These are phyloP conservation scores for Pugionium cornutum DNA, from an alignment of 345 rosid genomes.

Conservation along the genomic window DNA sequence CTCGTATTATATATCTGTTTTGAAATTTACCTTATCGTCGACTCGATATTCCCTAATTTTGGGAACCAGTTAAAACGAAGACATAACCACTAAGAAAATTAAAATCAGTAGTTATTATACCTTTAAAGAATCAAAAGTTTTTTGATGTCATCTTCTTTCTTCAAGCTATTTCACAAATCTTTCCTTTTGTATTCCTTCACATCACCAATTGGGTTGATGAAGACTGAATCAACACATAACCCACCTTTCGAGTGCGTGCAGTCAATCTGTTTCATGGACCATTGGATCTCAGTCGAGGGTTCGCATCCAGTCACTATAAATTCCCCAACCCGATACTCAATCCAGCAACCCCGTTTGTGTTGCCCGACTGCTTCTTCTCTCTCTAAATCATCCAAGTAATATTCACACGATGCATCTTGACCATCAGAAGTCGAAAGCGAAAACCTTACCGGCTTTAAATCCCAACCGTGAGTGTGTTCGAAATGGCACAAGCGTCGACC, in stretches of 20 bases:
- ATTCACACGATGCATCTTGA: no score
- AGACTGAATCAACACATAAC: conserved; percentile 89
- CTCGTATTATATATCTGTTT: no score
- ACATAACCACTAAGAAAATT: background rate
- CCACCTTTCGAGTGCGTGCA: conserved; percentile 97
- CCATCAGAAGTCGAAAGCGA: conserved; percentile 43
- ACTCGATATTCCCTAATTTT: conserved; percentile 30
- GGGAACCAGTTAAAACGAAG: conserved; percentile 15
- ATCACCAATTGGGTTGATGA: conserved; percentile 64
- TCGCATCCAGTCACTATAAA: conserved; percentile 40
- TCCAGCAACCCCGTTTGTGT: no score
- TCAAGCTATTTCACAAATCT: conserved; percentile 28
- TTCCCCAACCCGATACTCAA: background rate
- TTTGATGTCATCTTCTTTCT: conserved; percentile 2
- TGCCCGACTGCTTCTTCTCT: no score
- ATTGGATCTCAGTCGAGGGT: conserved; percentile 63
- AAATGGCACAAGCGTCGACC: conserved; percentile 69
- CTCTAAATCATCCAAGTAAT: no score
- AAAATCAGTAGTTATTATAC: background rate
- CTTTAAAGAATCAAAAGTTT: conserved; percentile 22
- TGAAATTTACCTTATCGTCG: conserved; percentile 24
- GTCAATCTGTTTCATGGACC: conserved; percentile 93
- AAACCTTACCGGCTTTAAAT: no score
- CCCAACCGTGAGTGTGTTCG: conserved; percentile 47
- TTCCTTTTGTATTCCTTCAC: conserved; percentile 51